Evolutionary conservation across 2,329 filamentous ascomycete genomes (phyloP).

Genomic region (Beauveria pseudobassiana): DNA sequence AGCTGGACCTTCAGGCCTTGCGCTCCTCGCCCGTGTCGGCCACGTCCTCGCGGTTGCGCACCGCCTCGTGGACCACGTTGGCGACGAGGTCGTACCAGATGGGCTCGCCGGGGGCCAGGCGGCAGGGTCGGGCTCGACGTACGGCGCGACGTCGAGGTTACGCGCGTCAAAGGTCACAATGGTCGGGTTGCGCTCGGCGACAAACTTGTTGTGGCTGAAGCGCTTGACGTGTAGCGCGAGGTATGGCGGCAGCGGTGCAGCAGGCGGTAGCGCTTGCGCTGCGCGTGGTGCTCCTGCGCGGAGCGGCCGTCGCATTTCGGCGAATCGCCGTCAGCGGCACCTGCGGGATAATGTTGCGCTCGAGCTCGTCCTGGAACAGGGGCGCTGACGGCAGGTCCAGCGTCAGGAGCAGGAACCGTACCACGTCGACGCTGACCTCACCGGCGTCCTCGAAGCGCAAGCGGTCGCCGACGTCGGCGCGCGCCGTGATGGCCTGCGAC

Average conservation of each 20-base stretch:
- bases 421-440: slow-evolving; percentile 66
- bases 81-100: slow-evolving; percentile 94
- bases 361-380: slow-evolving; percentile 89
- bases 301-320: slow-evolving; percentile 87
- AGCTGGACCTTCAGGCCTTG: slow-evolving; percentile 92
- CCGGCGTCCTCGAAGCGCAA: slow-evolving; percentile 89
- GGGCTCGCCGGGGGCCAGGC: slow-evolving; percentile 68
- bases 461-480: slow-evolving; percentile 78
- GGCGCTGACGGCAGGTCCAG: slow-evolving; percentile 87
- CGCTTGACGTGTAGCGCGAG: slow-evolving; percentile 94
- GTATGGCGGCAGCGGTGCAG: slow-evolving; percentile 82
- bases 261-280: slow-evolving; percentile 81
- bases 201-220: slow-evolving; percentile 94
- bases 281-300: slow-evolving; percentile 81
- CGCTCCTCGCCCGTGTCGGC: slow-evolving; percentile 80
- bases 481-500: slow-evolving; percentile 87
- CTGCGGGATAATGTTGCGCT: slow-evolving; percentile 94
- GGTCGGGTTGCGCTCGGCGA: slow-evolving; percentile 90
- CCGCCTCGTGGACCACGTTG: slow-evolving; percentile 84
- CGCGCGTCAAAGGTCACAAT: slow-evolving; percentile 93
- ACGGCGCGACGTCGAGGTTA: slow-evolving; percentile 77
- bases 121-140: slow-evolving; percentile 78
- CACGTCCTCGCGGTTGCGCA: slow-evolving; percentile 71
- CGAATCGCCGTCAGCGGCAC: slow-evolving; percentile 71
- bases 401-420: slow-evolving; percentile 84